Percentiles rank a stretch among this genome's conserved stretches.
Conservation (phyloP, 176 grass and related monocot genomes). For the Olyra latifolia region DNA sequence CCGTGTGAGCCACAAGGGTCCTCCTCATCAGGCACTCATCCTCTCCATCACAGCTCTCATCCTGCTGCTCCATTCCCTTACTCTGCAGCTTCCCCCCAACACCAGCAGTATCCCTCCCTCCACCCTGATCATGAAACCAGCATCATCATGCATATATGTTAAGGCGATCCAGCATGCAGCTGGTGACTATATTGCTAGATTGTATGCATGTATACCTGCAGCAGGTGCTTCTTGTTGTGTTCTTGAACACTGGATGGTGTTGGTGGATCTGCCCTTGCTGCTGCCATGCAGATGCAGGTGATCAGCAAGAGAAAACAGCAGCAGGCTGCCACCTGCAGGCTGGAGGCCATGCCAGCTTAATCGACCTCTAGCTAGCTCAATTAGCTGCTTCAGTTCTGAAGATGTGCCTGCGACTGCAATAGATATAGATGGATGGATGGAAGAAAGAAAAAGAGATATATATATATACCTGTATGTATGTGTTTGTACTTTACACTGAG, state of each 20-base stretch:
- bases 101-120: not conserved
- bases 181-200: no score
- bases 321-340: not conserved
- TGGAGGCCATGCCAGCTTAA: not conserved
- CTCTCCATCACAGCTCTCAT: not conserved
- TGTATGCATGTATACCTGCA: not conserved
- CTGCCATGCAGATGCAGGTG: not conserved
- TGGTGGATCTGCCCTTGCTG: not conserved
- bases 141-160: not conserved
- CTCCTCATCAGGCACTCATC: slow-evolving; percentile 39
- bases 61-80: not conserved
- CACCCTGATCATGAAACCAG: not conserved
- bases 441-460: no score
- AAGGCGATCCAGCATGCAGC: not conserved
- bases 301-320: not conserved
- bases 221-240: not conserved
- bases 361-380: not conserved
- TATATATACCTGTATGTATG: no score
- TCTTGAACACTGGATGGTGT: not conserved
- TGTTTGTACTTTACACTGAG: no score
- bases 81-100: not conserved
- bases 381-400: not conserved
- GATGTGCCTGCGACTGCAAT: no score
- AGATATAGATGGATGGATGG: no score
- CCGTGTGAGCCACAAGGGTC: slow-evolving; percentile 50